These are phyloP conservation scores for Syzygium oleosum DNA, from an alignment of 345 rosid species.

Conservation along the genomic window DNA sequence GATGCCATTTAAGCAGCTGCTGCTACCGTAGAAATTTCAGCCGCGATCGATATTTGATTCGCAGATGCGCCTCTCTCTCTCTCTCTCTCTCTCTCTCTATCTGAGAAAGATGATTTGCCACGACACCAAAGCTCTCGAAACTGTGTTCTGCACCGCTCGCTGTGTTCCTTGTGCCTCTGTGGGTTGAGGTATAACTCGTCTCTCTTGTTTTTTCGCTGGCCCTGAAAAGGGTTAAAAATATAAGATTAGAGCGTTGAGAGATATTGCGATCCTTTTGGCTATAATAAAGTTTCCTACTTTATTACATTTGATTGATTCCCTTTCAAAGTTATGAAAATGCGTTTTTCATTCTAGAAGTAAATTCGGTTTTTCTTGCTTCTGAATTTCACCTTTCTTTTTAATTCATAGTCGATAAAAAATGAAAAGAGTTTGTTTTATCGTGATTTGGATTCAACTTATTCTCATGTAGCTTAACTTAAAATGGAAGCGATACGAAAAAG, in stretches of 20 bases:
- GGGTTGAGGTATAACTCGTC: not conserved
- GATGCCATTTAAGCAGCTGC: conserved; percentile 2
- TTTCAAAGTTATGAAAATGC: not conserved
- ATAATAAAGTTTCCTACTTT: too few species aligned
- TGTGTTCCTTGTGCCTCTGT: not conserved
- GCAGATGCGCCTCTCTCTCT: not conserved
- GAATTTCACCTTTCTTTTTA: too few species aligned
- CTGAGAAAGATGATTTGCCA: not conserved
- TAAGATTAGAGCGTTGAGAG: not conserved
- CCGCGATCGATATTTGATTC: not conserved
- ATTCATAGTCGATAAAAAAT: too few species aligned
- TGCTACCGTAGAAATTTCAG: not conserved
- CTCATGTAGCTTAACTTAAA: too few species aligned
- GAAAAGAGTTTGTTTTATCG: too few species aligned
- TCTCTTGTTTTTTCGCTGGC: not conserved
- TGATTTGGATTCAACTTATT: too few species aligned
- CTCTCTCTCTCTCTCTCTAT: not conserved
- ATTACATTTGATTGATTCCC: not conserved
- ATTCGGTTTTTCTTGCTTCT: too few species aligned
- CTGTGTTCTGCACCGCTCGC: not conserved
- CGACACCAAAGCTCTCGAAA: not conserved
- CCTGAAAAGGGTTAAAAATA: not conserved
- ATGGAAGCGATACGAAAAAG: too few species aligned
- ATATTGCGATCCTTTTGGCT: not conserved
- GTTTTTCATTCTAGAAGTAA: not conserved